phyloP scores from a whole-genome alignment of 177 flowering plant genomes.

The Vitis hybrid region DNA sequence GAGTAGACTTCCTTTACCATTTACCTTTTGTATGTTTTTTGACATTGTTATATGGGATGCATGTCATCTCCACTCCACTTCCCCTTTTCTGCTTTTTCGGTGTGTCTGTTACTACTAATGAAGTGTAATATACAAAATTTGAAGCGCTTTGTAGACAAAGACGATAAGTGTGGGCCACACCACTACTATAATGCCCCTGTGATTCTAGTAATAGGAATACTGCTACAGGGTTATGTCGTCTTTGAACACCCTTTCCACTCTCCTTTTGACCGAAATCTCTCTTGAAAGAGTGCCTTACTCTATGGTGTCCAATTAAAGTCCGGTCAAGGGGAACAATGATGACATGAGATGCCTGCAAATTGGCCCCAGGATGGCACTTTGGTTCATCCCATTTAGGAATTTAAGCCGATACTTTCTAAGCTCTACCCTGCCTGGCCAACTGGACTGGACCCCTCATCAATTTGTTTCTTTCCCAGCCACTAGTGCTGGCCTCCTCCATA shows the following conservation, averaged over 20 bases:
- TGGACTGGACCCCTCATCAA: neutral
- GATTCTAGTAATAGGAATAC: no score
- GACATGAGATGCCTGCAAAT: neutral
- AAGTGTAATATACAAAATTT: neutral
- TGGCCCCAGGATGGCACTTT: neutral
- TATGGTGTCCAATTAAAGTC: neutral
- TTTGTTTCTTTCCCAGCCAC: neutral
- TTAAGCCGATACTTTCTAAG: neutral
- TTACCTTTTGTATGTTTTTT: neutral
- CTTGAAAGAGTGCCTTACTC: neutral
- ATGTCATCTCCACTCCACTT: neutral
- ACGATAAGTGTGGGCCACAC: neutral
- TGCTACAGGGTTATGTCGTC: neutral
- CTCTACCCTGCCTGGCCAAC: neutral
- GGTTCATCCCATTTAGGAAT: neutral
- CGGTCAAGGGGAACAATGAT: neutral
- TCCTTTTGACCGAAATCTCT: neutral
- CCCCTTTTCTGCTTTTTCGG: neutral
- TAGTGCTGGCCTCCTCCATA: no score
- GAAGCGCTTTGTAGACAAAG: neutral
- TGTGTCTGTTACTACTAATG: neutral
- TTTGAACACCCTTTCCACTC: neutral
- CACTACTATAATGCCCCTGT: neutral
- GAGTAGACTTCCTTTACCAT: neutral
- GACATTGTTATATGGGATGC: constrained; percentile 1